Base-by-base conservation (phyloP, 2,329 filamentous ascomycete genomes). In the Arthrobotrys sphaeroides region DNA sequence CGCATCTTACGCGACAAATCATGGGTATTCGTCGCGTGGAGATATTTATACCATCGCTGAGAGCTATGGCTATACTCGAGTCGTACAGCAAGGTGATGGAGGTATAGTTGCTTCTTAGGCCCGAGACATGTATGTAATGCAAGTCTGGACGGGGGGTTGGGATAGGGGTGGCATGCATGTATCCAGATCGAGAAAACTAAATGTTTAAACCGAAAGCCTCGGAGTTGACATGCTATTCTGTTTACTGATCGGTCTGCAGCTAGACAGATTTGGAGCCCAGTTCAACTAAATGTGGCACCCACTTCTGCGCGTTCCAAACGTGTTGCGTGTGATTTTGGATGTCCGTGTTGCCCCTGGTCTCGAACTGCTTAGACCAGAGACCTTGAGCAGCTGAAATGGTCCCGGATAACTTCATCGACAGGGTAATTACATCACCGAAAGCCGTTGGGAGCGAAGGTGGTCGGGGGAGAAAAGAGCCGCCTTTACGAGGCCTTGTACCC, bases 41-140 rank as follows among this genome's bases (percentile, higher is more conserved):
- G 73, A 5, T 31, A 85, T 86, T 0, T 65, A 59, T 40, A 59
- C 38, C 5, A 60, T 73, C 24, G 16, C 40, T 24, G 49, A 65
- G n/a, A 59, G 68, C 28, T 65, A 65, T 16, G 59, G 68, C 12
- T 73, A 59, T 6, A 57, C 59, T 13, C 31, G 60, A 6, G 22
- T 42, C 9, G 18, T 31, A 2, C 47, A 59, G 18, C 47, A 59
- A 20, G 59, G 68, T 1, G 10, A 59, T 5, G 59, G 49, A 13
- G 59, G 59, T n/a, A 51, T 65, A 20, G 49, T 57, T 24, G 7
- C 22, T 47, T 10, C 7, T 47, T 62, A 33, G 20, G 10, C 1
- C n/a, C 16, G 13, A 24, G 18, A 40, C n/a, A 18, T 18, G 6
- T 20, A 26, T 7, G 3, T 55, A 36, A 20, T 18, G 28, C 13